Base-by-base conservation (phyloP, 768 basidiomycete genomes). In the Russula ochroleuca region DNA sequence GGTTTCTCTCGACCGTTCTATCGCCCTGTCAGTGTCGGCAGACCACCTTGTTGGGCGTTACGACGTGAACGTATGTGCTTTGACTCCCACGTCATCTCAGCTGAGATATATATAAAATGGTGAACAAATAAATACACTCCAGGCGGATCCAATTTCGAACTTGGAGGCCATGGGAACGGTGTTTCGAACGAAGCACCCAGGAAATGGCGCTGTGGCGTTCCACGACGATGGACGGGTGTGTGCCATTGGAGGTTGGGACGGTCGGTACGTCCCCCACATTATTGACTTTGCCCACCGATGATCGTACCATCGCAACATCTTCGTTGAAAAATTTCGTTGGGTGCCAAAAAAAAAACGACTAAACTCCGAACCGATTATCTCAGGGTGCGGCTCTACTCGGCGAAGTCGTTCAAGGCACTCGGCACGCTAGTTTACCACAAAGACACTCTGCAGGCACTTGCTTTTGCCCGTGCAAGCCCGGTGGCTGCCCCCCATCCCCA, bases 191-290 rank as follows among this genome's bases (percentile, higher is more conserved):
- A 93, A 87, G 69, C 80, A 91, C 66, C 84, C 91, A 0, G 94
- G 94, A 3, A 94, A 94, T 70, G 81, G 82, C 0, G 81, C 84
- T 8, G 73, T 98, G n/a, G 82, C 86, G 3, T 84, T 97, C 14
- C 84, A 85, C 6, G 80, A 83, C 40, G 87, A 90, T 67, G 92
- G 86, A 0, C 81, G 82, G 23, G 83, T 98, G 0, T 88, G 94
- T 68, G 94, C 94, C 0, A 78, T 94, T 2, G 95, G 89, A 2
- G 93, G 94, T 0, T 98, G 96, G 96, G 94, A 98, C 65, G 94
- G 96, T 40, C 84, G 80, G 95, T 94, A 67, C 69, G 89, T 75
- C 3, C 51, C 43, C 28, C 40, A n/a, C 31, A 35, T 35, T 13
- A 14, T 52, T 33, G n/a, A 11, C 33, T 9, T 35, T 28, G n/a